phyloP scores from a whole-genome alignment of 2,329 filamentous ascomycete species.

The Cordyceps militaris region DNA sequence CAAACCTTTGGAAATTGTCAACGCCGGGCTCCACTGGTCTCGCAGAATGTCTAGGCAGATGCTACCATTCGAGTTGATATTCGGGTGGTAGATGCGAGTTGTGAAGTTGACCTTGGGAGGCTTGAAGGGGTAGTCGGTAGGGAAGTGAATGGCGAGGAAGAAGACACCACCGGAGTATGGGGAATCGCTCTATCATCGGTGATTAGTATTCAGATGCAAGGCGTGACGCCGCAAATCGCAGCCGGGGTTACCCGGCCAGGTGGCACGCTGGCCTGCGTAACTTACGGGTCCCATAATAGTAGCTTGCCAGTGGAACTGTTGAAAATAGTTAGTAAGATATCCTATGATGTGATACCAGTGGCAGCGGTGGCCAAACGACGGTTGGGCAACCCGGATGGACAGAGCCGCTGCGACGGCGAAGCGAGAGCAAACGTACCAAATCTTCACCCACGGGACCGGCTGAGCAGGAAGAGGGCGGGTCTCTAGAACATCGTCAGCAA shows the following conservation, averaged over 20 bases:
- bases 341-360: not conserved
- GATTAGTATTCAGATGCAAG: conserved; percentile 22
- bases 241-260: not conserved
- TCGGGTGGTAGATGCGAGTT: conserved; percentile 98
- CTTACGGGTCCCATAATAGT: conserved; percentile 99
- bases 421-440: conserved; percentile 62
- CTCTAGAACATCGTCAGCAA: conserved; percentile 47
- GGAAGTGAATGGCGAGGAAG: conserved; percentile 98
- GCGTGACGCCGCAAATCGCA: not conserved
- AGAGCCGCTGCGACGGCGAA: conserved; percentile 19
- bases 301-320: conserved; percentile 98
- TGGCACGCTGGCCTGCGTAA: conserved; percentile 23
- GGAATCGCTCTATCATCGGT: conserved; percentile 67
- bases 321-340: conserved; percentile 18
- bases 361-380: conserved; percentile 1
- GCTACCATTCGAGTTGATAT: conserved; percentile 99
- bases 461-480: conserved; percentile 97
- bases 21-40: conserved; percentile 97
- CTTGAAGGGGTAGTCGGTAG: conserved; percentile 99
- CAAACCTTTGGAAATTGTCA: conserved; percentile 97
- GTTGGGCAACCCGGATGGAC: conserved; percentile 12
- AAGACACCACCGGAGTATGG: conserved; percentile 98
- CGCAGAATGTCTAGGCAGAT: conserved; percentile 97
- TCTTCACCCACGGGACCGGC: conserved; percentile 96
- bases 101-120: conserved; percentile 99